Percentiles rank a stretch among this genome's conserved stretches.
These are phyloP conservation scores for Nicotiana otophora DNA, from an alignment of 257 asterid genomes.

Conservation along the genomic window DNA sequence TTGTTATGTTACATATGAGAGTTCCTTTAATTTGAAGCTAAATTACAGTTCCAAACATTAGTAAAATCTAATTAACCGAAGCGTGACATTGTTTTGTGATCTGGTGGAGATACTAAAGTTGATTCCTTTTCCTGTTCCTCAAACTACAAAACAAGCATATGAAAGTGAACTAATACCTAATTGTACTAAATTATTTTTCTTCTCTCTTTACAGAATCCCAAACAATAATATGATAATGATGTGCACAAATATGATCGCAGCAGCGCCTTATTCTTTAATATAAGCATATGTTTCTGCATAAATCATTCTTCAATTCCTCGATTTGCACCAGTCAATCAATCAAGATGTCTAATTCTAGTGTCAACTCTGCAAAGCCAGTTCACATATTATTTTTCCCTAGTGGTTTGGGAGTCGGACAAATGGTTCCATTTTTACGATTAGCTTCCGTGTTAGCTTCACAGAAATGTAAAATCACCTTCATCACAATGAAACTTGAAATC, in stretches of 20 bases:
- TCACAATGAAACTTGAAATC: constrained; percentile 16
- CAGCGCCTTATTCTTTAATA: not conserved
- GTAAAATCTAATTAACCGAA: too few species aligned
- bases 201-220: not conserved
- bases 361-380: not conserved
- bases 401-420: constrained; percentile 23
- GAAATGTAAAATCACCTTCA: constrained; percentile 23
- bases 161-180: not conserved
- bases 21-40: too few species aligned
- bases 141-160: constrained; percentile 20
- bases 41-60: too few species aligned
- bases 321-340: not conserved
- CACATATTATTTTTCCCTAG: constrained; percentile 34
- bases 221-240: not conserved
- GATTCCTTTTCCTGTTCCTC: constrained; percentile 17
- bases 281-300: not conserved
- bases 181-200: not conserved
- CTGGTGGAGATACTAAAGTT: not conserved
- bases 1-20: too few species aligned
- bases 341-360: not conserved
- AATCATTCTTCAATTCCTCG: not conserved
- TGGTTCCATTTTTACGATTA: constrained; percentile 20
- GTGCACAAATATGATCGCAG: not conserved
- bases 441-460: constrained; percentile 26
- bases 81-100: too few species aligned